phyloP scores from a whole-genome alignment of 495 filamentous ascomycete genomes.

The Sordaria brevicollis region DNA sequence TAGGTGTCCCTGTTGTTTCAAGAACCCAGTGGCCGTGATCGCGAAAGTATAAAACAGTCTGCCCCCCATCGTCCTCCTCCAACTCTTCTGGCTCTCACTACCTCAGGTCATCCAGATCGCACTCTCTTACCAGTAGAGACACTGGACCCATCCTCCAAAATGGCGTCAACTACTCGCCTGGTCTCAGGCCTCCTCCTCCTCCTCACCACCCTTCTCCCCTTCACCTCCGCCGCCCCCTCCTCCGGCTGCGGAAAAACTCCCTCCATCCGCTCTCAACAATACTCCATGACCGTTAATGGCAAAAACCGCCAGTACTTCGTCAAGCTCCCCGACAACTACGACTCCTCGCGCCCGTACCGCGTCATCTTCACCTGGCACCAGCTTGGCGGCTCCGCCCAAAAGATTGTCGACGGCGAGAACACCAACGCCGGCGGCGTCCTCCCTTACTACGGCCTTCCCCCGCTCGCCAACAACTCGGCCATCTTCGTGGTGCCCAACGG shows the following conservation, averaged over 20 bases:
- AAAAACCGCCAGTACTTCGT: slow-evolving; percentile 28
- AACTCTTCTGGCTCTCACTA: too few relatives aligned
- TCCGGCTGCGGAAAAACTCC: slow-evolving; percentile 33
- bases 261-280: slow-evolving; percentile 22
- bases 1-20: too few relatives aligned
- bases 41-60: too few relatives aligned
- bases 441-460: slow-evolving; percentile 32
- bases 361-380: slow-evolving; percentile 35
- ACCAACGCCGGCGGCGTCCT: slow-evolving; percentile 18
- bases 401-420: slow-evolving; percentile 27
- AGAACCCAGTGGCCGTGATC: too few relatives aligned
- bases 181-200: background rate
- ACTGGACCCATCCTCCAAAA: too few relatives aligned
- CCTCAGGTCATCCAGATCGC: too few relatives aligned
- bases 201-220: background rate
- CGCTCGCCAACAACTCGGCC: slow-evolving; percentile 26
- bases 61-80: too few relatives aligned
- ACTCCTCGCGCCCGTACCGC: slow-evolving; percentile 29
- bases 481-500: slow-evolving; percentile 35
- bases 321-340: slow-evolving; percentile 32
- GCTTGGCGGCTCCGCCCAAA: slow-evolving; percentile 26
- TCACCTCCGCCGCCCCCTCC: slow-evolving; percentile 15
- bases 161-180: too few relatives aligned
- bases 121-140: too few relatives aligned
- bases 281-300: slow-evolving; percentile 16